Conservation (phyloP, 2,329 filamentous ascomycete species). For the Fusarium nelsonii region DNA sequence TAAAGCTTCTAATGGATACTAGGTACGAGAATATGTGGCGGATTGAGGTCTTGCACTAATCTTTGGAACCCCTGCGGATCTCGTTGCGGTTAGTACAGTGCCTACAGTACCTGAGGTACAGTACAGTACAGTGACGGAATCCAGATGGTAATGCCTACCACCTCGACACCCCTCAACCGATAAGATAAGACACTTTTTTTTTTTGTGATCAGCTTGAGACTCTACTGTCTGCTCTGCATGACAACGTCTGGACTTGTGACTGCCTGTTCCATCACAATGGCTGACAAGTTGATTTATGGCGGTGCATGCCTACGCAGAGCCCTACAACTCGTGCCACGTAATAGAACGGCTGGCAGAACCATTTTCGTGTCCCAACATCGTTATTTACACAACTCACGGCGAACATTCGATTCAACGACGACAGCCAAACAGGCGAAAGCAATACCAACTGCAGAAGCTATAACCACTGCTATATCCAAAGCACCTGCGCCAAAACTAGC, state of each 20-base stretch:
- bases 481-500: not conserved
- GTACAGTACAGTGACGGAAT: too few species aligned
- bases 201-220: not conserved
- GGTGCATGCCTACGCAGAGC: slow-evolving; percentile 48
- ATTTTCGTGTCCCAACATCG: slow-evolving; percentile 17
- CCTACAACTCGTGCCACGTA: slow-evolving; percentile 32
- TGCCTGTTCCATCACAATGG: slow-evolving; percentile 37
- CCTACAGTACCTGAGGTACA: too few species aligned
- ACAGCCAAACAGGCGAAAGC: not conserved
- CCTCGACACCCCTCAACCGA: slow-evolving; percentile 22
- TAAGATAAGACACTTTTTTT: slow-evolving; percentile 45
- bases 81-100: too few species aligned
- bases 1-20: too few species aligned
- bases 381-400: slow-evolving; percentile 22
- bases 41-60: too few species aligned
- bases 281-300: slow-evolving; percentile 46
- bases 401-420: slow-evolving; percentile 33
- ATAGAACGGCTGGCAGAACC: slow-evolving; percentile 16
- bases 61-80: too few species aligned
- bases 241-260: not conserved
- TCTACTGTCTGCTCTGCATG: not conserved
- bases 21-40: too few species aligned
- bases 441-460: slow-evolving; percentile 9
- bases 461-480: slow-evolving; percentile 5
- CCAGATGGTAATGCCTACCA: too few species aligned